Base-by-base conservation (phyloP, 208 protist genomes). In the Leishmania aethiopica region DNA sequence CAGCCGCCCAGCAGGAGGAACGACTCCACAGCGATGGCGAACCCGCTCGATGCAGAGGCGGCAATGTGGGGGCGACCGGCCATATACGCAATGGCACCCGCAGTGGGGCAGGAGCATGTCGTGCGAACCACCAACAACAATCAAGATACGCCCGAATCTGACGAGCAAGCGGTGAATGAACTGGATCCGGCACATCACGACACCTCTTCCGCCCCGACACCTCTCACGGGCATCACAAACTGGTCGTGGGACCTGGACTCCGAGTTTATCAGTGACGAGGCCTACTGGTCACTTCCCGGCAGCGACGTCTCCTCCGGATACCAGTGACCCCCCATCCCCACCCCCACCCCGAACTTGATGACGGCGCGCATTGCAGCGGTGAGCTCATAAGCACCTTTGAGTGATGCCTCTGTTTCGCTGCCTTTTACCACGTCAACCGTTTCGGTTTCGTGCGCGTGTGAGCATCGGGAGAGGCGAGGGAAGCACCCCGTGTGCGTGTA, bases 161-260 rank as follows among this genome's bases (percentile, higher is more conserved):
- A 22, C 19, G 25, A 32, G 6, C 42, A 51, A 55, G 70, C 28
- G n/a, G 13, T 1, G 47, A 64, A 35, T n/a, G n/a, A 11, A 32
- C 40, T 11, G 22, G 13, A 28, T 57, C n/a, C 32, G 47, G 73
- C 47, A 5, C 11, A 62, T 62, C 17, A 62, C 28, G 37, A 8
- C 75, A 47, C 55, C 25, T 53, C 75, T n/a, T 17, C 70, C 10
- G 78, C 77, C 25, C 69, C 70, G 19, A 42, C 47, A 22, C 59
- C 81, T 11, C 66, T 77, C 32, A 80, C 81, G 19, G 37, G 40
- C 10, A 35, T 57, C 15, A 59, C 76, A 62, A 51, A 78, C 59
- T 62, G 81, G 32, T 80, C 70, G 49, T 73, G 53, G 77, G 51
- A 73, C 57, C 6, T 80, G 45, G 57, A 81, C 49, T 85, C 81